These are phyloP conservation scores for Pontederia paniculata DNA, from an alignment of 176 grass and related monocot genomes.

Conservation along the genomic window DNA sequence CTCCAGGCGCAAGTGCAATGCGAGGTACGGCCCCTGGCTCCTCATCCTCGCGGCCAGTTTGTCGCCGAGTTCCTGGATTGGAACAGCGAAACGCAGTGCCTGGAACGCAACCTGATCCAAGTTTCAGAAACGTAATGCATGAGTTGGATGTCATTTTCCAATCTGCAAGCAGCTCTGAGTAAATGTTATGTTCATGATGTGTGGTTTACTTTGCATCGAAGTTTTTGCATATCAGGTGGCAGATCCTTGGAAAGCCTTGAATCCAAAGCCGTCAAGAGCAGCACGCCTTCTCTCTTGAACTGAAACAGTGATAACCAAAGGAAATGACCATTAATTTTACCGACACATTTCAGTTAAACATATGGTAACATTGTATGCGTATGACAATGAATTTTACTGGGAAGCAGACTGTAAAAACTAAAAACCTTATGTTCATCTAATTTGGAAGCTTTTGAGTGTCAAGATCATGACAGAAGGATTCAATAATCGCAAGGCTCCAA, in stretches of 20 bases:
- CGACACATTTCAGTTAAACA: too few species aligned
- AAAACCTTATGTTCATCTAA: too few species aligned
- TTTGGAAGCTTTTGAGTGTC: too few species aligned
- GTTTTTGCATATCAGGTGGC: conserved; percentile 14
- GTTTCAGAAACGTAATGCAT: neutral
- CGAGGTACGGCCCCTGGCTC: conserved; percentile 35
- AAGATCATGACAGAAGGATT: too few species aligned
- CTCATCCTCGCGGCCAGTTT: conserved; percentile 31
- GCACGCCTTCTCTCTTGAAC: conserved; percentile 44
- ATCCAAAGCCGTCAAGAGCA: conserved; percentile 38
- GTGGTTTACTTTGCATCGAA: conserved; percentile 19
- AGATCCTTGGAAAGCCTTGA: conserved; percentile 20
- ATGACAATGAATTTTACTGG: too few species aligned
- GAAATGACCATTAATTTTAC: neutral
- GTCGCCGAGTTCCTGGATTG: conserved; percentile 25
- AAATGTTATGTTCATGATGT: neutral
- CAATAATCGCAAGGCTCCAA: too few species aligned
- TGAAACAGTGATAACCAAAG: neutral
- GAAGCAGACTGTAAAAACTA: too few species aligned
- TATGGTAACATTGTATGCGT: too few species aligned
- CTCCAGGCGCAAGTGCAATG: conserved; percentile 39
- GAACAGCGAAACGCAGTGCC: conserved; percentile 28
- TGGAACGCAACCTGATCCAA: conserved; percentile 36
- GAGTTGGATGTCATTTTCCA: neutral
- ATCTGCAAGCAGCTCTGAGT: neutral